These are phyloP conservation scores for Chaetomiaceae sp. DNA, from an alignment of 2,329 filamentous ascomycete species.

Conservation along the genomic window DNA sequence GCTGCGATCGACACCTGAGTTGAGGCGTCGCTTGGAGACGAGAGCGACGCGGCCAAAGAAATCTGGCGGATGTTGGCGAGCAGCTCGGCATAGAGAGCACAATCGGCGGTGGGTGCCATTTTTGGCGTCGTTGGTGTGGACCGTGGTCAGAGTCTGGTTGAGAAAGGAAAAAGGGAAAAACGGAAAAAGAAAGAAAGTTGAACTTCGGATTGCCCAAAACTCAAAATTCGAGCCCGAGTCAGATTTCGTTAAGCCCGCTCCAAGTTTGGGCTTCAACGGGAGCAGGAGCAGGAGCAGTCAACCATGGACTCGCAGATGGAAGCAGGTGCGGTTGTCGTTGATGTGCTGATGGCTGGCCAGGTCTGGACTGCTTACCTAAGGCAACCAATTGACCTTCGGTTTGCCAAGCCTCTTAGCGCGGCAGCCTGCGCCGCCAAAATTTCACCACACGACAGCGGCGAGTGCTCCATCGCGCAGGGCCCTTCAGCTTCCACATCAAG, in stretches of 20 bases:
- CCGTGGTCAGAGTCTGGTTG: not conserved
- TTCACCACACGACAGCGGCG: slow-evolving; percentile 14
- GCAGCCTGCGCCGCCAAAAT: slow-evolving; percentile 20
- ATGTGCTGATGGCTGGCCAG: not conserved
- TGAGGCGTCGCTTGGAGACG: slow-evolving; percentile 38
- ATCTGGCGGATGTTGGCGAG: slow-evolving; percentile 61
- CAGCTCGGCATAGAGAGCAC: slow-evolving; percentile 58
- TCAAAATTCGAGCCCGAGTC: too few relatives aligned
- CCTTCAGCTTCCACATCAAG: slow-evolving; percentile 4
- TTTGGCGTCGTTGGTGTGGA: not conserved
- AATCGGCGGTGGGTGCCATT: not conserved
- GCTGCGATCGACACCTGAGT: slow-evolving; percentile 42
- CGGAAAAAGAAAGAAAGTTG: too few relatives aligned
- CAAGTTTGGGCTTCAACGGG: too few relatives aligned
- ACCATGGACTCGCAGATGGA: too few relatives aligned
- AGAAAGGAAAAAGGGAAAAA: not conserved
- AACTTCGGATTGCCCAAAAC: too few relatives aligned
- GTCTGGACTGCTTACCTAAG: slow-evolving; percentile 16
- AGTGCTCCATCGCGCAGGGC: slow-evolving; percentile 16
- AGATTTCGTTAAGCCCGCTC: too few relatives aligned
- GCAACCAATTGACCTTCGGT: not conserved
- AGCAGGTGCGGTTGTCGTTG: too few relatives aligned
- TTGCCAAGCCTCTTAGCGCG: slow-evolving; percentile 13
- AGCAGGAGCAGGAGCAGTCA: too few relatives aligned
- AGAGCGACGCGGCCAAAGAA: slow-evolving; percentile 51